Base-by-base conservation (phyloP, 352 stramenopile genomes). In the Phytopythium litorale region DNA sequence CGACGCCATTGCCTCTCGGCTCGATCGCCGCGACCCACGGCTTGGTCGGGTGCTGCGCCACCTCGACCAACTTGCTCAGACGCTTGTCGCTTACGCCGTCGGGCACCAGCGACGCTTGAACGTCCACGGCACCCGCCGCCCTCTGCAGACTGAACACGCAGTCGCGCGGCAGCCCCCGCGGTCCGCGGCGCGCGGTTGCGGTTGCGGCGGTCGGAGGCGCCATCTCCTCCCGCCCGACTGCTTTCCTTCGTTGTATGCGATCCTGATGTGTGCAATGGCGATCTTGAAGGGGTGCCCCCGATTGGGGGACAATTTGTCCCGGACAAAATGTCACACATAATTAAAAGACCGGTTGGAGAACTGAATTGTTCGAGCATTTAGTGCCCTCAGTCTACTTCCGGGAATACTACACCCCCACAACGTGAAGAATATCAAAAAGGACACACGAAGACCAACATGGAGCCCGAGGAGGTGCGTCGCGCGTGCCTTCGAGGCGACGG, bases 61-160 rank as follows among this genome's bases (percentile, higher is more conserved):
- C 72, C 32, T 90, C 81, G n/a, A 76, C 79, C 19, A 90, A 71
- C 21, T 81, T 80, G 56, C 79, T 89, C 25, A 75, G 69, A 49
- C 87, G 87, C 68, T 94, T 93, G n/a, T 88, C 81, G 64, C 70
- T 79, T 50, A 88, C 64, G 16, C 75, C 74, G 4, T 88, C 81
- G 7, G 78, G 66, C 43, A 63, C 49, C 45, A 91, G 63, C n/a
- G 77, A 72, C 54, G 72, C 73, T 46, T 83, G 50, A 16, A 91
- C 61, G 60, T 89, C 80, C 52, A 91, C 77, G 23, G 80, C 84
- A 0, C 64, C 67, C 13, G 77, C 56, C 11, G 70, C 76, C 18
- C 70, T 71, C 52, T 89, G 79, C 56, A 91, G 70, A 23, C 87
- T 76, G 55, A 88, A 84, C 30, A 88, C 69, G n/a, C 66, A 88